These are phyloP conservation scores for Ogataea henricii DNA, from an alignment of 805 yeast genomes.

Conservation along the genomic window DNA sequence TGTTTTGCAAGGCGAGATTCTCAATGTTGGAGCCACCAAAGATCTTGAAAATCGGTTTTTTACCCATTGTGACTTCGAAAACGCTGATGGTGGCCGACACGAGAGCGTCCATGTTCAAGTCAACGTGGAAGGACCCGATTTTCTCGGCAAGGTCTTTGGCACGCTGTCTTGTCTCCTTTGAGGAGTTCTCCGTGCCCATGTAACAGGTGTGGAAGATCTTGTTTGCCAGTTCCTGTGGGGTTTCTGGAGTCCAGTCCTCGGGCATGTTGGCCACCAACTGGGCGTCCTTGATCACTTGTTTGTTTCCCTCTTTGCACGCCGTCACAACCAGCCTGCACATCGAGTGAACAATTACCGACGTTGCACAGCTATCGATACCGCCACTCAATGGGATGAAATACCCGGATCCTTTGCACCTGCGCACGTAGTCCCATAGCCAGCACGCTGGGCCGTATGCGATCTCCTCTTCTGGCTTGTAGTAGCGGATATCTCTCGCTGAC, in stretches of 20 bases:
- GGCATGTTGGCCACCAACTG: slow-evolving; percentile 61
- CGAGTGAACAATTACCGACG: slow-evolving; percentile 89
- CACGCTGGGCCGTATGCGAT: slow-evolving; percentile 98
- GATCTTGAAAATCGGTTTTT: slow-evolving; percentile 81
- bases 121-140: slow-evolving; percentile 88
- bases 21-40: slow-evolving; percentile 94
- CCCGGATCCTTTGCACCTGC: slow-evolving; percentile 90
- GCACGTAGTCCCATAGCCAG: slow-evolving; percentile 97
- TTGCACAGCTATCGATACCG: slow-evolving; percentile 97
- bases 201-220: slow-evolving; percentile 84
- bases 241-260: slow-evolving; percentile 63
- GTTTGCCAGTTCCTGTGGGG: slow-evolving; percentile 74
- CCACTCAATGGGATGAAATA: slow-evolving; percentile 93
- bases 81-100: slow-evolving; percentile 73
- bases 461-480: slow-evolving; percentile 90
- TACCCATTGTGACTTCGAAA: slow-evolving; percentile 89
- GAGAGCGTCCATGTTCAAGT: slow-evolving; percentile 85
- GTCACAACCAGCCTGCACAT: slow-evolving; percentile 86
- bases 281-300: slow-evolving; percentile 77
- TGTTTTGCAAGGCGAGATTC: slow-evolving; percentile 92
- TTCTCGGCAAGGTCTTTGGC: slow-evolving; percentile 73
- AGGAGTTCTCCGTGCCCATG: slow-evolving; percentile 96
- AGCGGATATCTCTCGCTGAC: slow-evolving; percentile 47
- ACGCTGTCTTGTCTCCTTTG: slow-evolving; percentile 79
- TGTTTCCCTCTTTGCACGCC: slow-evolving; percentile 67